These are phyloP conservation scores for Nemania sp. DNA, from an alignment of 2,329 filamentous ascomycete species.

Conservation along the genomic window DNA sequence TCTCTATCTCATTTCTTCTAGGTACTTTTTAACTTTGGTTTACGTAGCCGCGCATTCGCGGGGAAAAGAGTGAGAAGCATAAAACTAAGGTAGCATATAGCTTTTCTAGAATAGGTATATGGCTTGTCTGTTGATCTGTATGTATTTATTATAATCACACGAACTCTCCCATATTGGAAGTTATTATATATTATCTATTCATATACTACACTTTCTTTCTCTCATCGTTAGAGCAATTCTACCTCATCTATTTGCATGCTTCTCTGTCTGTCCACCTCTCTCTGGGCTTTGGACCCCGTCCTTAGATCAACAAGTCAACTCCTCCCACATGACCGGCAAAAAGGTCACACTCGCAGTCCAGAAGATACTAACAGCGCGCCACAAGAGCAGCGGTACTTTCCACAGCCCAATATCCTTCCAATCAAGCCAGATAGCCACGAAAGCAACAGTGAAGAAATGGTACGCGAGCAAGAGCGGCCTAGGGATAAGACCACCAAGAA, in stretches of 20 bases:
- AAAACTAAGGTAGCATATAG: no score
- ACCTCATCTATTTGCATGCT: background rate
- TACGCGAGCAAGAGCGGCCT: conserved; percentile 78
- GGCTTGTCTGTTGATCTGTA: no score
- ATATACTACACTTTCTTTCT: background rate
- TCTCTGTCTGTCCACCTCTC: background rate
- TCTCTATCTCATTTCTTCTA: no score
- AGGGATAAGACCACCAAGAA: conserved; percentile 80
- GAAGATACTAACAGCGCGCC: conserved; percentile 70
- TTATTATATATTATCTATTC: conserved; percentile 5
- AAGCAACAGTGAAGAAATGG: conserved; percentile 94
- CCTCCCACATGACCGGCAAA: conserved; percentile 76
- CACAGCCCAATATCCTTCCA: conserved; percentile 54
- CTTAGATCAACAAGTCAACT: no score
- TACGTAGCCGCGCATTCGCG: no score
- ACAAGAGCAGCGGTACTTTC: conserved; percentile 65
- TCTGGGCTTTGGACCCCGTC: no score
- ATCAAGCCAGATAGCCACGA: conserved; percentile 78
- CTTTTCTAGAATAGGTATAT: no score
- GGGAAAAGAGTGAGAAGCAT: no score
- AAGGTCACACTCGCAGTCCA: conserved; percentile 83
- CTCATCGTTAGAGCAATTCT: background rate
- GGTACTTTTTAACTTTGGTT: no score
- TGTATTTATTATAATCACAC: no score
- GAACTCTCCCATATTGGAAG: no score